Conservation (phyloP, 305 asterid species). For the Nicotiana rustica region DNA sequence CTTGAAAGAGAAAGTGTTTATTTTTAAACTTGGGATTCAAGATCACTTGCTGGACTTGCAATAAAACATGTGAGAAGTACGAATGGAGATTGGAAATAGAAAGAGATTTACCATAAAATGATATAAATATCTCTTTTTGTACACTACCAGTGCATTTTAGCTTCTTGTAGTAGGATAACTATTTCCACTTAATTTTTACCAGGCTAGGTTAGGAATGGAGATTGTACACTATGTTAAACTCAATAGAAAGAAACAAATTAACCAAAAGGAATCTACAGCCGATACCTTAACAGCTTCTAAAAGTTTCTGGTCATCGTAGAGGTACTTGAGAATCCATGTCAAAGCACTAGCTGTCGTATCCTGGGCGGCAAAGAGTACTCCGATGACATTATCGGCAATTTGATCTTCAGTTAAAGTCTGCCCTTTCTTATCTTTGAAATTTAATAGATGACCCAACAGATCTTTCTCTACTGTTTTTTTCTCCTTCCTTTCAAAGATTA, state of each 20-base stretch:
- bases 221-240: not conserved
- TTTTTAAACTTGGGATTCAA: not conserved
- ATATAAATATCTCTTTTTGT: not conserved
- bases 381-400: slow-evolving; percentile 82
- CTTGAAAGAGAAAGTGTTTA: slow-evolving; percentile 5
- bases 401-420: slow-evolving; percentile 60
- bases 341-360: slow-evolving; percentile 90
- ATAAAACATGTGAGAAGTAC: not conserved
- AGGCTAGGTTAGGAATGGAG: too few relatives aligned
- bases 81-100: slow-evolving; percentile 11
- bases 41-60: slow-evolving; percentile 1
- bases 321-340: slow-evolving; percentile 91
- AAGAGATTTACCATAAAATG: slow-evolving; percentile 6
- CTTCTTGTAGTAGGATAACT: not conserved
- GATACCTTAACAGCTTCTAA: slow-evolving; percentile 71
- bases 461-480: slow-evolving; percentile 51
- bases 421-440: slow-evolving; percentile 57
- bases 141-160: not conserved
- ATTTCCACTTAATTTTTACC: not conserved
- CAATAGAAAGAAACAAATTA: not conserved
- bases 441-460: slow-evolving; percentile 62
- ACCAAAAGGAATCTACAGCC: slow-evolving; percentile 10
- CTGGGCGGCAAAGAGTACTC: slow-evolving; percentile 91
- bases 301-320: slow-evolving; percentile 64
- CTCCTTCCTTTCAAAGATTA: slow-evolving; percentile 63